Conservation (phyloP, 257 asterid genomes). For the Solanum medicagineum region DNA sequence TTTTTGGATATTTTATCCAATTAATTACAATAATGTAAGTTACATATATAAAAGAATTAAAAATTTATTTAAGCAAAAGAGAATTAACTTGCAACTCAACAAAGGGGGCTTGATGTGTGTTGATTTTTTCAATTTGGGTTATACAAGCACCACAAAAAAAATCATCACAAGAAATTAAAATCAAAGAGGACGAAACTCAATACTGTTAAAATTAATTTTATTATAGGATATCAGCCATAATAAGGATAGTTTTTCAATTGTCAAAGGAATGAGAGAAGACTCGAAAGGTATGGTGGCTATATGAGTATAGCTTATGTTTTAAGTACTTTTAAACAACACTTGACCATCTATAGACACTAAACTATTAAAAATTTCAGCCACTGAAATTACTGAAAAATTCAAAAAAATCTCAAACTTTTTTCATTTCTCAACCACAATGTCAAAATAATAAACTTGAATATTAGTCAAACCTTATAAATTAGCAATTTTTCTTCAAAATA, state of each 20-base stretch:
- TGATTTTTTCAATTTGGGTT: not conserved
- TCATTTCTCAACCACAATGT: not conserved
- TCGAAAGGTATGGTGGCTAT: not conserved
- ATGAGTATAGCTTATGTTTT: slow-evolving; percentile 22
- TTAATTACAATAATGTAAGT: not conserved
- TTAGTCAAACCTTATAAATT: not conserved
- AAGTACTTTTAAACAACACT: not conserved
- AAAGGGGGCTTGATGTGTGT: not conserved
- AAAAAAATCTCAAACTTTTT: too few species aligned
- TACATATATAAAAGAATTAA: not conserved
- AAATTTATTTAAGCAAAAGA: not conserved
- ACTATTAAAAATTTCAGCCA: too few species aligned
- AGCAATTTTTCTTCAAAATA: not conserved
- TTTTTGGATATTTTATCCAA: not conserved
- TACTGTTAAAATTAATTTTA: not conserved
- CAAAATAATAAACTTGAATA: too few species aligned
- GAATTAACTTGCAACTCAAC: too few species aligned
- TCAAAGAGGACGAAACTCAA: not conserved
- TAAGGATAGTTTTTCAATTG: too few species aligned
- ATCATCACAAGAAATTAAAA: not conserved
- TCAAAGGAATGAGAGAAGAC: not conserved
- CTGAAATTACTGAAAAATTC: too few species aligned
- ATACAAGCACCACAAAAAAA: not conserved
- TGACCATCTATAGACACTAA: not conserved
- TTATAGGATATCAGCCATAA: not conserved